Evolutionary conservation across 345 rosid species (phyloP), one percentile per base, ranked within the genome.

Genomic region (Eucalyptus curtisii): DNA sequence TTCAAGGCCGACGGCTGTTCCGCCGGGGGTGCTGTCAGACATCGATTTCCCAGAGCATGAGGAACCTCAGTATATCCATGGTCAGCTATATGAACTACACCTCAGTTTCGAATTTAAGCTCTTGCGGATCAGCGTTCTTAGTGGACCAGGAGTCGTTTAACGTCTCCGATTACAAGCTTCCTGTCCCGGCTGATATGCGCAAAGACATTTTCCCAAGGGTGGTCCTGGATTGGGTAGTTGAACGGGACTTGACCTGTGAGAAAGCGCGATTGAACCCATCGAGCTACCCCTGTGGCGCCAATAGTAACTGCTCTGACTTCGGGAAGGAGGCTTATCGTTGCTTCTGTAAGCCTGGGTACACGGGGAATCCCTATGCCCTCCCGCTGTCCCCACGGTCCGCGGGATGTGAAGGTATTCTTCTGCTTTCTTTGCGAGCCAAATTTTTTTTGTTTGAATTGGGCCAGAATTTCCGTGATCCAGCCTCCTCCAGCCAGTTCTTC

Each of bases 81-180:
- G 0, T 5, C 64, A 57, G 3, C 64, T 1, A 0, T 0, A 57
- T 0, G 64, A 57, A 57, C 27, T 57, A 57, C 64, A 57, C 64
- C 64, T 1, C 0, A 2, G 12, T 57, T 57, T 9, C 11, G 64
- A 22, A 24, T 25, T 57, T 52, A 4, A 19, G 57, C 25, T 52
- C 57, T 53, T 53, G 57, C 57, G 57, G 57, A 53, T 53, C 57
- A 57, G 64, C 64, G 5, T 57, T 57, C 64, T 25, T 57, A 5
- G 64, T 57, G 30, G 64, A 57, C 64, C n/a, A 57, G 64, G n/a
- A 57, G 0, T 10, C n/a, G 15, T 57, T 25, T 57, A 57, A 57
- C 0, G n/a, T 57, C 64, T 57, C 64, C n/a, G n/a, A 24, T 57
- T 57, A 57, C 30, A 57, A 25, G n/a, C 64, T 57, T 57, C 64